Conservation (phyloP, 1,284 basidiomycete genomes). For the Trichosporon coremiiforme region DNA sequence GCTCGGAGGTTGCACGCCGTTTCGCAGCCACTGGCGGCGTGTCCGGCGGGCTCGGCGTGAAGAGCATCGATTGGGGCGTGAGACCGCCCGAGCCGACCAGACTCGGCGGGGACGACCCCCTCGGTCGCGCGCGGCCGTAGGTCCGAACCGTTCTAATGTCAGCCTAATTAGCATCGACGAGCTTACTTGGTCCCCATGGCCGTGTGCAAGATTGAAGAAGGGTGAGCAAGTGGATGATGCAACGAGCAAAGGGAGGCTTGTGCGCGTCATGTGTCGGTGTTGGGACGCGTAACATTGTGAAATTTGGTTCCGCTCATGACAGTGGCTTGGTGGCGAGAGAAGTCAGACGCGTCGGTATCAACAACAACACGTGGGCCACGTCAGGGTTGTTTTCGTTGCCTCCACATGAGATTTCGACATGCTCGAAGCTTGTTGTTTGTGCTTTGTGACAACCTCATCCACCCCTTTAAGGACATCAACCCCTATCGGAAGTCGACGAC, state of each 20-base stretch:
- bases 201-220: neutral
- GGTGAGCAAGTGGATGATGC: neutral
- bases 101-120: neutral
- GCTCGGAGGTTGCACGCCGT: neutral
- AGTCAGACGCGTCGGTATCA: conserved; percentile 10
- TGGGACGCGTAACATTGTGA: conserved; percentile 8
- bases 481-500: neutral
- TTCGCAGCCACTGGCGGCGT: conserved; percentile 2
- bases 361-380: conserved; percentile 3
- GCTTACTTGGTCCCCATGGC: conserved; percentile 8
- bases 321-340: neutral
- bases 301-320: conserved; percentile 5
- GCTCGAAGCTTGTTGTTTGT: neutral
- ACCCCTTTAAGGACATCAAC: neutral
- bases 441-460: neutral
- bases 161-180: neutral
- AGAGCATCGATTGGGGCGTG: conserved; percentile 5
- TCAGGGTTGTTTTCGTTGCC: neutral
- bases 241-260: neutral
- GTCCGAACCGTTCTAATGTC: conserved; percentile 8
- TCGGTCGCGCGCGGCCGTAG: conserved; percentile 1
- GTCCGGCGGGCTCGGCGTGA: conserved; percentile 3
- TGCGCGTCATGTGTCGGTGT: conserved; percentile 3
- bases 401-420: conserved; percentile 13
- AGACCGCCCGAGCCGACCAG: neutral